Base-by-base conservation (phyloP, 345 rosid genomes). In the Lepidium sativum region DNA sequence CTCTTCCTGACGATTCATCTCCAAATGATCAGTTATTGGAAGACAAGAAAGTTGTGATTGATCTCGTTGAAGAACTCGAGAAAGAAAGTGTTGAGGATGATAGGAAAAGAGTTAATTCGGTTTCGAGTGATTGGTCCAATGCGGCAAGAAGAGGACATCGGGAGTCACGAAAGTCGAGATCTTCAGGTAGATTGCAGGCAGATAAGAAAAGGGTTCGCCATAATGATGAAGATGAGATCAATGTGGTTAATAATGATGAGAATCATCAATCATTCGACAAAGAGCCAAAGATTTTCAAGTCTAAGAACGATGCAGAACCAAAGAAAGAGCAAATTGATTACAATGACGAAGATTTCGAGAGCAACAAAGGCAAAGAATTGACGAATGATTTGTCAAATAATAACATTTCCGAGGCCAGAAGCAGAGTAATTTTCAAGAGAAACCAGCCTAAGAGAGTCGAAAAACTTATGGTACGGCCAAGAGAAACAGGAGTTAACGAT, bases 11-110 rank as follows among this genome's bases (percentile, higher is more conserved):
- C 2, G 69, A 54, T 31, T 32, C 16, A 0, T 21, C 17, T 41
- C 8, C n/a, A 4, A 38, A 49, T 1, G 60, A 64, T 60, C 77
- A 17, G 63, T 38, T 67, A 11, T 65, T 47, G 8, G 73, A 50
- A 17, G 69, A 71, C 32, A 51, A 57, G 2, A 48, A 69, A 37
- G 50, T 6, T 49, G 75, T 69, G 52, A 60, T 21, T 50, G 69
- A 71, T 45, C 50, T 61, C 23, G 64, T 38, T 9, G 77, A 44
- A 16, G 71, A 75, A 12, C 54, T 60, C 0, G 63, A 68, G 67
- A 71, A 58, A 3, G 70, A 76, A 34, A 54, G 25, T 11, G 43
- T 53, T 33, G 41, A 63, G 53, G n/a, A 57, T 5, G 21, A 54
- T 41, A 15, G 17, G 5, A 16, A 67, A 57, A 40, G 67, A 75